Conservation (phyloP, 169 alveolate genomes). For the Cardiosporidium cionae region DNA sequence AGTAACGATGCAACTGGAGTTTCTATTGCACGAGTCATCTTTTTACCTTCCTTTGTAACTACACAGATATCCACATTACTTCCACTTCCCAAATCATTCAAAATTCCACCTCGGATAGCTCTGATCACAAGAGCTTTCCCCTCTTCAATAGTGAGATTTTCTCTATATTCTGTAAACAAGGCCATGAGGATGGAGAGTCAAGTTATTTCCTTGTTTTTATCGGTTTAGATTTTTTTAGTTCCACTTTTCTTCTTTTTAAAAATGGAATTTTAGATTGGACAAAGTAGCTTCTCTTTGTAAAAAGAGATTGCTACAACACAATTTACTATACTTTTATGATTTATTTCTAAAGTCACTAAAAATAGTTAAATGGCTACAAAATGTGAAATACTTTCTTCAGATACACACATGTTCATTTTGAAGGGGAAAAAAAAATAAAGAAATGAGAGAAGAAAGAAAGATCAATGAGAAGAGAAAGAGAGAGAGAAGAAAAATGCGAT, state of each 20-base stretch:
- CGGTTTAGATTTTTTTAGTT: background rate
- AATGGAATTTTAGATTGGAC: conserved; percentile 1
- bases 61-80: conserved; percentile 28
- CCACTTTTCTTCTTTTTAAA: background rate
- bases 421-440: too few relatives aligned
- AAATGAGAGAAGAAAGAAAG: background rate
- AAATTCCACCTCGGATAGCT: conserved; percentile 35
- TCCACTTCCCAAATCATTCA: conserved; percentile 44
- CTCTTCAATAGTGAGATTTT: conserved; percentile 33
- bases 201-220: background rate
- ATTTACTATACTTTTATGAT: too few relatives aligned
- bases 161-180: conserved; percentile 20
- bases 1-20: background rate
- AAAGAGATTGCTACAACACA: background rate
- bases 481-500: too few relatives aligned
- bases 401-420: too few relatives aligned
- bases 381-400: too few relatives aligned
- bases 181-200: conserved; percentile 15
- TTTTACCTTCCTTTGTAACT: conserved; percentile 17
- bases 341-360: too few relatives aligned
- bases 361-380: too few relatives aligned
- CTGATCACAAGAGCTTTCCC: conserved; percentile 34
- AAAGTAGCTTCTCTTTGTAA: background rate
- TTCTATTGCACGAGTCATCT: background rate
- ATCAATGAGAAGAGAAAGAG: background rate